Percentiles rank a stretch among this genome's conserved stretches.
Evolutionary conservation across 1,139 yeast species (phyloP).

Genomic region (Candida sp.): DNA sequence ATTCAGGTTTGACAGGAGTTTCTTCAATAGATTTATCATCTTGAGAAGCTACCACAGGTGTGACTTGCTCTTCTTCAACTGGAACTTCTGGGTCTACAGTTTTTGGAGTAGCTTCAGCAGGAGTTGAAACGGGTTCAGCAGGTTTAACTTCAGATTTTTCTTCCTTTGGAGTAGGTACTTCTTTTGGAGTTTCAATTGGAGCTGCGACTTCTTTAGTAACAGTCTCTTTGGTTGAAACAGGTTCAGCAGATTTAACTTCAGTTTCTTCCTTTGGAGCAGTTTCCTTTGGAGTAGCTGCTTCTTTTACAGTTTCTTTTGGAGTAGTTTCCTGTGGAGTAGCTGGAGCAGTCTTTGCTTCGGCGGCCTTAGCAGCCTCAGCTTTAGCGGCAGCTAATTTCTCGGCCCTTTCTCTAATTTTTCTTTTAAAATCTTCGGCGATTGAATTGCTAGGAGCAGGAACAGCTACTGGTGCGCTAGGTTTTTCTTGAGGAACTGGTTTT

Average conservation of each 20-base stretch:
- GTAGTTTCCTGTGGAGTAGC: not conserved
- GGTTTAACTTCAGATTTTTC: constrained; percentile 5
- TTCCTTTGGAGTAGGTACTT: constrained; percentile 2
- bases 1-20: constrained; percentile 2
- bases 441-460: constrained; percentile 8
- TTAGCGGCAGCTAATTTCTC: constrained; percentile 8
- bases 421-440: constrained; percentile 14
- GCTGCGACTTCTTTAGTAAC: constrained; percentile 4
- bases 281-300: not conserved
- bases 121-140: not conserved
- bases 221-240: not conserved
- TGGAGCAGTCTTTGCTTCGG: not conserved
- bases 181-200: constrained; percentile 5
- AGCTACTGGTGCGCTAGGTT: constrained; percentile 8
- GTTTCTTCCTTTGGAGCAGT: too few species aligned
- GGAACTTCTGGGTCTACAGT: constrained; percentile 6
- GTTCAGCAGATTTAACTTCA: too few species aligned
- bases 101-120: not conserved
- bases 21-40: constrained; percentile 4
- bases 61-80: constrained; percentile 5
- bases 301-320: constrained; percentile 3
- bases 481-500: not conserved
- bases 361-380: constrained; percentile 6
- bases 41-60: constrained; percentile 3
- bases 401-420: constrained; percentile 12